These are phyloP conservation scores for Gossypium raimondii DNA, from an alignment of 345 rosid species.

Conservation along the genomic window DNA sequence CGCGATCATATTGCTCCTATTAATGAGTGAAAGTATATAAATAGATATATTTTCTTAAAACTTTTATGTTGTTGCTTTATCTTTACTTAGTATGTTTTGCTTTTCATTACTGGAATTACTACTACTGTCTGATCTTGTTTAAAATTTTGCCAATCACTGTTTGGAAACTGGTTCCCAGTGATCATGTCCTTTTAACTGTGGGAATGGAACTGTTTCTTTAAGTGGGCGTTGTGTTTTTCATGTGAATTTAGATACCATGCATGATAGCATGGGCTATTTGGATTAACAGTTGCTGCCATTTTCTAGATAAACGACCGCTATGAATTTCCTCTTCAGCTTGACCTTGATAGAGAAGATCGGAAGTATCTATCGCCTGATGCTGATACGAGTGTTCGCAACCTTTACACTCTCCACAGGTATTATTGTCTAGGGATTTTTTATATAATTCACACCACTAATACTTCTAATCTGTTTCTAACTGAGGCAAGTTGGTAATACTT, in stretches of 20 bases:
- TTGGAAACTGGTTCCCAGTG: background rate
- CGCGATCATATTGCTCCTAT: background rate
- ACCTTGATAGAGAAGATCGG: slow-evolving; percentile 55
- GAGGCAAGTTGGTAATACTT: background rate
- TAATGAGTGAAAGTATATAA: background rate
- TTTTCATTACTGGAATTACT: background rate
- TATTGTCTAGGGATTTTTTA: background rate
- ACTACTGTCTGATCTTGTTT: background rate
- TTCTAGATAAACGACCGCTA: slow-evolving; percentile 60
- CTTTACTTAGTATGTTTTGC: background rate
- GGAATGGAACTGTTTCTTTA: background rate
- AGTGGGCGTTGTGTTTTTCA: background rate
- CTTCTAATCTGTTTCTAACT: background rate
- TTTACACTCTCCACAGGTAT: slow-evolving; percentile 63
- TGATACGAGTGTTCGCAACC: slow-evolving; percentile 52
- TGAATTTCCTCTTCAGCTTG: slow-evolving; percentile 64
- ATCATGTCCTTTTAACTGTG: background rate
- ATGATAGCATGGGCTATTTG: background rate
- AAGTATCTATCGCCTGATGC: slow-evolving; percentile 62
- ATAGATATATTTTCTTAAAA: background rate
- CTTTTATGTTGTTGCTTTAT: background rate
- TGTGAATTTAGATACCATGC: background rate
- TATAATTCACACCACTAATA: background rate
- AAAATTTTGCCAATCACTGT: background rate
- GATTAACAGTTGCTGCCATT: background rate